These are phyloP conservation scores for Skeletonema potamos DNA, from an alignment of 108 stramenopile genomes.

Conservation along the genomic window DNA sequence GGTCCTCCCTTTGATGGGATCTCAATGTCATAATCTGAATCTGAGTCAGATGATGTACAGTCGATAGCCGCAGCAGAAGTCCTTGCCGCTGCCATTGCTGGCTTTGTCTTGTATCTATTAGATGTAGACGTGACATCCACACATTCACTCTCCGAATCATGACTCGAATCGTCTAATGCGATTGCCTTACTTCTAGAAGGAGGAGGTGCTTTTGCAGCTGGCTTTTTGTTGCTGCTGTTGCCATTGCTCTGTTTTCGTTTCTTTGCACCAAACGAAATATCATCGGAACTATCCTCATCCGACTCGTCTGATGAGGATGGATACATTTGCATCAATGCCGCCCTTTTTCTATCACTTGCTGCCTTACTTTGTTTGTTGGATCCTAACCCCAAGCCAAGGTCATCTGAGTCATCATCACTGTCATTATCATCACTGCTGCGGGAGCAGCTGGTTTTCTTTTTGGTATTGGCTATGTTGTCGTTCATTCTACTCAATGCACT, in stretches of 20 bases:
- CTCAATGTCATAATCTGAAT: background rate
- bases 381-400: conserved; percentile 1
- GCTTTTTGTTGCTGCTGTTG: background rate
- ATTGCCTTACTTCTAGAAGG: background rate
- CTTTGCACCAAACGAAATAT: conserved; percentile 1
- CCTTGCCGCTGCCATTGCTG: background rate
- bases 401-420: conserved; percentile 8
- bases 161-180: background rate
- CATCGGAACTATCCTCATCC: conserved; percentile 22
- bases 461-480: background rate
- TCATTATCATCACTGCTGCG: conserved; percentile 9
- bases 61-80: background rate
- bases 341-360: background rate
- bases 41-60: background rate
- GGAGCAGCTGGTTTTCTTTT: background rate
- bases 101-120: background rate
- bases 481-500: background rate
- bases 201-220: background rate
- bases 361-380: conserved; percentile 1
- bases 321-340: conserved; percentile 13
- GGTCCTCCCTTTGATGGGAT: background rate
- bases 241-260: background rate
- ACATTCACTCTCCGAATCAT: background rate
- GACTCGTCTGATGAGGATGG: background rate
- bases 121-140: background rate